Conservation (phyloP, 805 yeast species). For the Kodamaea sagamina region DNA sequence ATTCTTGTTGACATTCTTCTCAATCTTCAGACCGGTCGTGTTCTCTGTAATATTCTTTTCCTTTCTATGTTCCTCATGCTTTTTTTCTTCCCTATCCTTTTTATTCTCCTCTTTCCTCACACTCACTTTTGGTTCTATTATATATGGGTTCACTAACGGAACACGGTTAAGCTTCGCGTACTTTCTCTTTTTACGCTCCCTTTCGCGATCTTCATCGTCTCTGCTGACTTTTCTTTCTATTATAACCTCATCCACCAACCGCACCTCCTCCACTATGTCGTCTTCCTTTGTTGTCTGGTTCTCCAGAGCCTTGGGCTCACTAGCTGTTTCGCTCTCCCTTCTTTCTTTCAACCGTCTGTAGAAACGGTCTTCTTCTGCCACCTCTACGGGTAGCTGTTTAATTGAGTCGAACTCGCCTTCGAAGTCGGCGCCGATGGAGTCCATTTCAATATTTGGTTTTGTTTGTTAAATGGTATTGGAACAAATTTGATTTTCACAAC, state of each 20-base stretch:
- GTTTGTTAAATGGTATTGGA: background rate
- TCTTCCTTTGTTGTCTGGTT: background rate
- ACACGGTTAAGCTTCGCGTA: slow-evolving; percentile 1
- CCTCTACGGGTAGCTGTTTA: slow-evolving; percentile 24
- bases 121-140: background rate
- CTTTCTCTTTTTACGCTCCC: slow-evolving; percentile 9
- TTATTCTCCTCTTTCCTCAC: background rate
- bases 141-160: slow-evolving; percentile 7
- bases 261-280: background rate
- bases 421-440: slow-evolving; percentile 24
- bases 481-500: too few relatives aligned
- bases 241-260: slow-evolving; percentile 1
- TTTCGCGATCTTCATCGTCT: slow-evolving; percentile 9
- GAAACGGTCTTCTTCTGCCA: slow-evolving; percentile 19
- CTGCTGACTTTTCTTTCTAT: slow-evolving; percentile 2
- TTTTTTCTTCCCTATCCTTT: background rate
- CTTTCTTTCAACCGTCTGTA: slow-evolving; percentile 19
- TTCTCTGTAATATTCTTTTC: background rate
- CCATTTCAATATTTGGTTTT: background rate
- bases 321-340: background rate
- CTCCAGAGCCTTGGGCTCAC: too few relatives aligned
- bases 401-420: slow-evolving; percentile 34
- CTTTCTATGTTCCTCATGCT: background rate
- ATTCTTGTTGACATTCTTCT: too few relatives aligned
- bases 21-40: too few relatives aligned